phyloP scores from a whole-genome alignment of 2,329 filamentous ascomycete species.

The Apiospora pterosperma region DNA sequence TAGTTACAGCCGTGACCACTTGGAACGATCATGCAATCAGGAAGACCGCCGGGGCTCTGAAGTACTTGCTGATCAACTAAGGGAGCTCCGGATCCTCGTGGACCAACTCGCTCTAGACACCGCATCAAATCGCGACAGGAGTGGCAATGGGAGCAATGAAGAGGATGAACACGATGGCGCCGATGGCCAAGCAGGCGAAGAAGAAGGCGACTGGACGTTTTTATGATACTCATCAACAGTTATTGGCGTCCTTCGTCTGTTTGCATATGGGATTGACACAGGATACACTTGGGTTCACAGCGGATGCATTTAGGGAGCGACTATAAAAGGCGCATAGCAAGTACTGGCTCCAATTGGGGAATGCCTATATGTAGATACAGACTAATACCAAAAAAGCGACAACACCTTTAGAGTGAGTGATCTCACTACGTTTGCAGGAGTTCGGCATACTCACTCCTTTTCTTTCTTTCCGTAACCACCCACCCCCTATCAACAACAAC shows the following conservation, averaged over 20 bases:
- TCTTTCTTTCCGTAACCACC: not conserved
- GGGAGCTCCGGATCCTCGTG: slow-evolving; percentile 14
- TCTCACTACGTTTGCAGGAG: not conserved
- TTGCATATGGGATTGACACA: not conserved
- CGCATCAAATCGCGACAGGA: slow-evolving; percentile 6
- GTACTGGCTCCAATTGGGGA: not conserved
- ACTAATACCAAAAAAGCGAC: not conserved
- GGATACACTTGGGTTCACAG: not conserved
- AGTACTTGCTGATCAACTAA: slow-evolving; percentile 12
- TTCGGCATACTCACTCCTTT: not conserved
- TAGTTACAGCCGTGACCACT: not conserved
- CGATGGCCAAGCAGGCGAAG: not conserved
- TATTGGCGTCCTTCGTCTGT: not conserved
- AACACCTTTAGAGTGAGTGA: not conserved
- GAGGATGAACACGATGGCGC: not conserved
- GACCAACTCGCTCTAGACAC: slow-evolving; percentile 8
- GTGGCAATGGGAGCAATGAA: not conserved
- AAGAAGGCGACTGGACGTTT: slow-evolving; percentile 5
- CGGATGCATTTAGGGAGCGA: not conserved
- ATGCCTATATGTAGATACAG: not conserved
- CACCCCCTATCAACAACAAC: not conserved
- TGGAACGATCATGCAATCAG: not conserved
- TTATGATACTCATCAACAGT: not conserved
- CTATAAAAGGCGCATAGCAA: not conserved
- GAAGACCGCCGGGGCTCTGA: not conserved